Percentiles rank a stretch among this genome's conserved stretches.
phyloP scores from a whole-genome alignment of 2,329 filamentous ascomycete species.

The Xylaria sp. region DNA sequence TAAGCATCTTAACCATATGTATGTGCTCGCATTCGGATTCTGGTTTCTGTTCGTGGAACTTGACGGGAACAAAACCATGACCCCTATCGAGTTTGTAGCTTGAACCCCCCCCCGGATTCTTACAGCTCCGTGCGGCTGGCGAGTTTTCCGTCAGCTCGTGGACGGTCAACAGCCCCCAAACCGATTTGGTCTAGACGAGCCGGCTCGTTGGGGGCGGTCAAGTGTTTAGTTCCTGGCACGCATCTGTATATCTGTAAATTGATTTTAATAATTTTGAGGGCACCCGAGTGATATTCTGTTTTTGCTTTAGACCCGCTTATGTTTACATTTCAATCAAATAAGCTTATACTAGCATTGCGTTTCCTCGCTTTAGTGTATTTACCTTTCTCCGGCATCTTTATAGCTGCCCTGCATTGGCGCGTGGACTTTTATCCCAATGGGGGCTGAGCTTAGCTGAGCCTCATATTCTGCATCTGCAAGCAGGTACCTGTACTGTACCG shows the following conservation, averaged over 20 bases:
- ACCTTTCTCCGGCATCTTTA: not conserved
- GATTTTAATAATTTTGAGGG: too few species aligned
- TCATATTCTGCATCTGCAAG: conserved; percentile 4
- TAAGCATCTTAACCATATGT: not conserved
- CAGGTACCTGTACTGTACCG: not conserved
- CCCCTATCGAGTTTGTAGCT: conserved; percentile 3
- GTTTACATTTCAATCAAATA: not conserved
- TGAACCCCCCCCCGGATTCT: conserved; percentile 30
- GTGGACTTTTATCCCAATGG: conserved; percentile 10
- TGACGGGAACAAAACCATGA: not conserved
- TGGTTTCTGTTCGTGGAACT: not conserved
- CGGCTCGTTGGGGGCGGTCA: conserved; percentile 14
- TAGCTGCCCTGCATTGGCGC: not conserved
- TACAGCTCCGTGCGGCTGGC: conserved; percentile 23
- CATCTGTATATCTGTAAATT: too few species aligned
- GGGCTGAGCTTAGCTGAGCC: conserved; percentile 37
- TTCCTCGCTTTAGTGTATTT: not conserved
- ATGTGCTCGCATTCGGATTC: conserved; percentile 1
- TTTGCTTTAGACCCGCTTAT: not conserved
- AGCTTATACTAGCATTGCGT: not conserved
- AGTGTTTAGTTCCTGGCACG: not conserved
- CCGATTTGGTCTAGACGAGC: conserved; percentile 12
- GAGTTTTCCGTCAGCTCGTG: conserved; percentile 19
- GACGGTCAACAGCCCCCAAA: conserved; percentile 24
- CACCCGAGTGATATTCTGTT: not conserved